phyloP scores from a whole-genome alignment of 75 land plant genomes.

The Cunninghamia lanceolata region DNA sequence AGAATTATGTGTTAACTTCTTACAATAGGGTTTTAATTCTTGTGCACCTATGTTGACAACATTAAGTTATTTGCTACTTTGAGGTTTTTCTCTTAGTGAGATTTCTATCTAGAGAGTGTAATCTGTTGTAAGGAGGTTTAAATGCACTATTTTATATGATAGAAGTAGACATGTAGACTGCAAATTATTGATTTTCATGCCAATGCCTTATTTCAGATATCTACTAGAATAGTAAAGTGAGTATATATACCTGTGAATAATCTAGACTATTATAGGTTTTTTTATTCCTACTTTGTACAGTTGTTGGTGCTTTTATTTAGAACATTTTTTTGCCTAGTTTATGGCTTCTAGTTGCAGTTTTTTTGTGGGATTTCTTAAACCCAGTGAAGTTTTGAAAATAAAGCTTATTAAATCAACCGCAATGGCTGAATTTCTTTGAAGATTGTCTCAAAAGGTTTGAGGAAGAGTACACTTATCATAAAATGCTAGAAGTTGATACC shows the following conservation, averaged over 20 bases:
- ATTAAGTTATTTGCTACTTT: background rate
- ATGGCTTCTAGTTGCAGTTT: background rate
- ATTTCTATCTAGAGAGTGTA: background rate
- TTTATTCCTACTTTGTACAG: background rate
- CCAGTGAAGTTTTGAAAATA: background rate
- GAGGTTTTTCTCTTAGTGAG: background rate
- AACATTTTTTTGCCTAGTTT: background rate
- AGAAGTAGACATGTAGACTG: background rate
- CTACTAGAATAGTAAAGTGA: background rate
- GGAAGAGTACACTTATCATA: background rate
- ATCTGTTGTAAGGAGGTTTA: background rate
- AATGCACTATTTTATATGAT: background rate
- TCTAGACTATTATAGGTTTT: background rate
- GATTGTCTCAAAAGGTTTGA: background rate
- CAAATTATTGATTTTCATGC: background rate
- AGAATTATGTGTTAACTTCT: background rate
- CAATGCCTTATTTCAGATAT: background rate
- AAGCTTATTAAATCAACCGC: slow-evolving; percentile 1
- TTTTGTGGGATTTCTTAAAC: background rate
- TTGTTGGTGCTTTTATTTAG: background rate
- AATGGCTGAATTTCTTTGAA: background rate
- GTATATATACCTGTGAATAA: slow-evolving; percentile 7
- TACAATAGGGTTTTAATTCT: background rate
- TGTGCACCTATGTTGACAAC: background rate
- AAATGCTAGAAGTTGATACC: background rate